These are phyloP conservation scores for Xylariales sp. DNA, from an alignment of 2,329 filamentous ascomycete species.

Conservation along the genomic window DNA sequence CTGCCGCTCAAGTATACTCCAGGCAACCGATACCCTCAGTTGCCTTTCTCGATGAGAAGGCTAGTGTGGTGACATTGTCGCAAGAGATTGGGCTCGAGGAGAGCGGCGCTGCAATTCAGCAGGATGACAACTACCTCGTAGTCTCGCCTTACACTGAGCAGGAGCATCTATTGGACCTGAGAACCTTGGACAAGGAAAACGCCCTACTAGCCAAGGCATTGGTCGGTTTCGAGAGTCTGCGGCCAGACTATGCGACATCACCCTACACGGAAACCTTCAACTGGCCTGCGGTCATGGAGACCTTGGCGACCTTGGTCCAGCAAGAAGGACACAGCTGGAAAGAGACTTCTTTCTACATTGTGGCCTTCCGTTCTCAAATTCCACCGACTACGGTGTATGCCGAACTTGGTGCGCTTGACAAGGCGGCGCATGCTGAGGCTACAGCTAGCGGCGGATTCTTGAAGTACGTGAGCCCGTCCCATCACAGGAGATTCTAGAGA, in stretches of 20 bases:
- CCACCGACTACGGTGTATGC: conserved; percentile 62
- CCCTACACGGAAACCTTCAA: conserved; percentile 74
- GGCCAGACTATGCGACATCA: conserved; percentile 71
- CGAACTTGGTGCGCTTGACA: conserved; percentile 69
- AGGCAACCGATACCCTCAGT: conserved; percentile 8
- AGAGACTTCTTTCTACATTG: conserved; percentile 70
- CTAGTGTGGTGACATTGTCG: not conserved
- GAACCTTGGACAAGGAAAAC: conserved; percentile 59
- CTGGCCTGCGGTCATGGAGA: conserved; percentile 59
- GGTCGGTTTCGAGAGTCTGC: conserved; percentile 55
- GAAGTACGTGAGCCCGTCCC: conserved; percentile 50
- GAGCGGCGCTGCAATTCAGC: not conserved
- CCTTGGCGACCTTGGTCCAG: conserved; percentile 48
- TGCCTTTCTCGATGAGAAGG: conserved; percentile 6
- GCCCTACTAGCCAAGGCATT: conserved; percentile 70
- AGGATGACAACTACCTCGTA: conserved; percentile 41
- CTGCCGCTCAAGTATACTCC: conserved; percentile 5
- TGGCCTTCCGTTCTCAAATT: conserved; percentile 75
- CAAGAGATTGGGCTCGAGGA: not conserved
- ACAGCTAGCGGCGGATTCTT: conserved; percentile 74
- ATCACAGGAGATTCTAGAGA: conserved; percentile 9
- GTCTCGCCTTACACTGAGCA: conserved; percentile 72
- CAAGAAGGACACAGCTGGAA: conserved; percentile 51
- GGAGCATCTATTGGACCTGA: conserved; percentile 69
- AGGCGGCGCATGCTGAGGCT: conserved; percentile 75